These are phyloP conservation scores for Prunus padus DNA, from an alignment of 306 rosid species.

Conservation along the genomic window DNA sequence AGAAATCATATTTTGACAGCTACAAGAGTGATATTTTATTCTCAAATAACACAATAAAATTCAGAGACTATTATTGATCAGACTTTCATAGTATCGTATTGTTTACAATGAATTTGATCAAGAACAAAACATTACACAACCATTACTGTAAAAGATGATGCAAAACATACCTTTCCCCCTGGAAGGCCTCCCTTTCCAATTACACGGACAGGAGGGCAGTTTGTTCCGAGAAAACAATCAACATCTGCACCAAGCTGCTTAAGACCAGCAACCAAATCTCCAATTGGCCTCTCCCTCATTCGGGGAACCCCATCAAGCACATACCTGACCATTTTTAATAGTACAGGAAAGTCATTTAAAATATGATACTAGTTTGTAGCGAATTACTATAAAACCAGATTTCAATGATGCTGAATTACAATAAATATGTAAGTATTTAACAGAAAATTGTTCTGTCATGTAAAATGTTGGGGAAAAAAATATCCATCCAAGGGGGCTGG, in stretches of 20 bases:
- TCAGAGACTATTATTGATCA: not conserved
- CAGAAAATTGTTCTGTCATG: not conserved
- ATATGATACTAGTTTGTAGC: not conserved
- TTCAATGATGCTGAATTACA: not conserved
- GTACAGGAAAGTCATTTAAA: constrained; percentile 11
- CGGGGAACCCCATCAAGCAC: constrained; percentile 97
- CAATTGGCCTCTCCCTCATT: constrained; percentile 99
- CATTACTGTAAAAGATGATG: constrained; percentile 1
- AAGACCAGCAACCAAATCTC: constrained; percentile 90
- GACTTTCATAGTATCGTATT: not conserved
- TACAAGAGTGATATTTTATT: not conserved
- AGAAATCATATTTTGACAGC: not conserved
- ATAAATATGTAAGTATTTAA: not conserved
- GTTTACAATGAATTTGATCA: not conserved
- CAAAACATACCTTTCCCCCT: constrained; percentile 80
- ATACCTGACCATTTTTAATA: constrained; percentile 54
- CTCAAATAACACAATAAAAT: not conserved
- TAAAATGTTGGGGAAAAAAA: not conserved
- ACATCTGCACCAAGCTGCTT: constrained; percentile 96
- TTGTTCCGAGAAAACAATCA: constrained; percentile 91
- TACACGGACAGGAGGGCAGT: constrained; percentile 94
- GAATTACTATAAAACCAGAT: not conserved
- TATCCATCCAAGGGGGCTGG: not conserved
- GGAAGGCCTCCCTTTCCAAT: constrained; percentile 98
- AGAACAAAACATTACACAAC: not conserved